These are phyloP conservation scores for apple (Malus domestica) DNA, from an alignment of 306 rosid genomes.

Conservation along the genomic window DNA sequence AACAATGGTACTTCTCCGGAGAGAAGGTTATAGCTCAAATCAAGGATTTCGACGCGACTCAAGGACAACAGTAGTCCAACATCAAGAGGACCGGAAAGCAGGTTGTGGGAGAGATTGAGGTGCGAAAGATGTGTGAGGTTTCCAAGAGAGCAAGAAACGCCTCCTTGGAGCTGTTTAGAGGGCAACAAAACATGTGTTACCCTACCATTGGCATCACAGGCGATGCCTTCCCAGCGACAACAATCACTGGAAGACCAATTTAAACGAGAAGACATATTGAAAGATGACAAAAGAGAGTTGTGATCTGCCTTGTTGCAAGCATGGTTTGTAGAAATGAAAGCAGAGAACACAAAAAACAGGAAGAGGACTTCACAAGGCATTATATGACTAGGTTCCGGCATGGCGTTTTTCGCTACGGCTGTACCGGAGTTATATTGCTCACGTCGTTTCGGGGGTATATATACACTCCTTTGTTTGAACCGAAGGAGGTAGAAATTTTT, in stretches of 20 bases:
- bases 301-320: neutral
- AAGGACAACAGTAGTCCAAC: neutral
- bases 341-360: neutral
- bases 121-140: neutral
- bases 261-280: neutral
- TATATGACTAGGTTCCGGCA: neutral
- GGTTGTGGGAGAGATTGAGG: neutral
- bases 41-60: neutral
- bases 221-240: neutral
- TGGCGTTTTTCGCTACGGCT: neutral
- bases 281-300: neutral
- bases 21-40: neutral
- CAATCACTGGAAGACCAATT: constrained; percentile 1
- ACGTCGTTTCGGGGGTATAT: neutral
- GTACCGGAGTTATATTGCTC: neutral
- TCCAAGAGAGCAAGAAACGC: neutral
- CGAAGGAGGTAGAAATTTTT: neutral
- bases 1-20: neutral
- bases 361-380: neutral
- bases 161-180: neutral
- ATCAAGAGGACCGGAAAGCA: neutral
- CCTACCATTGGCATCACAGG: neutral
- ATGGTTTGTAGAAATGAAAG: neutral
- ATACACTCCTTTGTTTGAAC: neutral
- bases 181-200: neutral